Conservation (phyloP, 768 basidiomycete species). For the Mycena alexandri region DNA sequence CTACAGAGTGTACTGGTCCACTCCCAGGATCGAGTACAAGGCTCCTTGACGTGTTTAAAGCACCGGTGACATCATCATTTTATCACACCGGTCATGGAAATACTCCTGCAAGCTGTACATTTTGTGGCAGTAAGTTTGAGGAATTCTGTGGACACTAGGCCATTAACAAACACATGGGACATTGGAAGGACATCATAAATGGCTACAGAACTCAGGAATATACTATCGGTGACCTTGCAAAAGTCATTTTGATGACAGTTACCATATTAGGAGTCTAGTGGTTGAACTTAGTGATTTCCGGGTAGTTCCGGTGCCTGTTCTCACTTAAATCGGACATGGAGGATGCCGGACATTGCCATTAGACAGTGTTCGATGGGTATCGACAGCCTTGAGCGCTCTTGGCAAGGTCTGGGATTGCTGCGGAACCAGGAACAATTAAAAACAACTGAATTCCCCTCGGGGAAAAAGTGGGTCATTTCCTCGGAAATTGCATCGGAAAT, state of each 20-base stretch:
- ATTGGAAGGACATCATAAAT: conserved; percentile 5
- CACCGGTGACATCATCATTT: conserved; percentile 1
- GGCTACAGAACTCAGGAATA: conserved; percentile 11
- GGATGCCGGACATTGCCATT: too few relatives aligned
- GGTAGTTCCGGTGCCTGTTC: too few relatives aligned
- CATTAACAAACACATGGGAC: conserved; percentile 2
- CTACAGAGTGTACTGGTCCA: conserved; percentile 4
- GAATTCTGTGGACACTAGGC: conserved; percentile 10
- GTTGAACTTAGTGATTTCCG: too few relatives aligned
- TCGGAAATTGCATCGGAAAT: conserved; percentile 11
- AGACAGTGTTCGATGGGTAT: too few relatives aligned
- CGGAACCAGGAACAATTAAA: too few relatives aligned
- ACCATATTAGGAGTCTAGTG: conserved; percentile 6
- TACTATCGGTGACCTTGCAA: conserved; percentile 6
- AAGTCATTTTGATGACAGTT: conserved; percentile 12
- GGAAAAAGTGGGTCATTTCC: conserved; percentile 6
- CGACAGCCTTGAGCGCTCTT: too few relatives aligned
- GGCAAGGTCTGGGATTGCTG: too few relatives aligned
- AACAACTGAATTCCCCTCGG: neutral
- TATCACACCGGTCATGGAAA: conserved; percentile 8
- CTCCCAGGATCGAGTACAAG: conserved; percentile 17
- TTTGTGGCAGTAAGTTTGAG: conserved; percentile 12
- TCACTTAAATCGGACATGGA: too few relatives aligned
- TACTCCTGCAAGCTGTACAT: conserved; percentile 11
- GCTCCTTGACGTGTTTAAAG: conserved; percentile 3